phyloP scores from a whole-genome alignment of 192 early-diverging fungal species.

The Phycomyces nitens region DNA sequence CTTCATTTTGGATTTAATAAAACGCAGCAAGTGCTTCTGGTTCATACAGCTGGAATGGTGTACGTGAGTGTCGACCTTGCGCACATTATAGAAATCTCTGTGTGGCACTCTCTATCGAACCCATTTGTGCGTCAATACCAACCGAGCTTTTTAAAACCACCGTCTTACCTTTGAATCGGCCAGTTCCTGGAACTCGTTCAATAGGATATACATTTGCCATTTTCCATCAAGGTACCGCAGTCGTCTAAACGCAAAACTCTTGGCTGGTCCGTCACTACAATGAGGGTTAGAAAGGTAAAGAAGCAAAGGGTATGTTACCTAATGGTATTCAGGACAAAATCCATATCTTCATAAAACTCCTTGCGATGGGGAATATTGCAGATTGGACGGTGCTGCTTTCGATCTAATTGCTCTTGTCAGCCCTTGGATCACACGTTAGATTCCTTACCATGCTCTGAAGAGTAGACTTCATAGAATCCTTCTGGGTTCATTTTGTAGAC shows the following conservation, averaged over 20 bases:
- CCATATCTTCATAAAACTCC: constrained; percentile 85
- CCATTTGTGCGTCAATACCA: too few species aligned
- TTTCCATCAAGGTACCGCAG: constrained; percentile 88
- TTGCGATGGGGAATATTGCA: constrained; percentile 16
- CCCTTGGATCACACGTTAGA: too few species aligned
- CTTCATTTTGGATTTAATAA: constrained; percentile 90
- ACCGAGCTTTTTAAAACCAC: too few species aligned
- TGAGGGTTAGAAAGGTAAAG: too few species aligned
- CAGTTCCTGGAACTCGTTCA: constrained; percentile 94
- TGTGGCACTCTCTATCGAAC: constrained; percentile 69
- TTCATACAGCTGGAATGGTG: constrained; percentile 95
- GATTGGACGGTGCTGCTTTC: constrained; percentile 6
- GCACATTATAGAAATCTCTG: constrained; percentile 96
- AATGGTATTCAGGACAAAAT: constrained; percentile 72
- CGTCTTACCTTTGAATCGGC: constrained; percentile 78
- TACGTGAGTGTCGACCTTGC: constrained; percentile 97
- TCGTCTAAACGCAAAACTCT: constrained; percentile 87
- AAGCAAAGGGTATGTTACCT: too few species aligned
- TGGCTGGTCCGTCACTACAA: constrained; percentile 76
- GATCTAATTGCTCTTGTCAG: background rate
- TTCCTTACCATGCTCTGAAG: background rate
- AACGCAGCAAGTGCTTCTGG: constrained; percentile 91
- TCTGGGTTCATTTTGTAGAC: constrained; percentile 9
- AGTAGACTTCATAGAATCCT: constrained; percentile 26
- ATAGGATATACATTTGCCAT: constrained; percentile 88